phyloP scores from a whole-genome alignment of 768 basidiomycete genomes.

The Rhodosporidiobolus sp. region DNA sequence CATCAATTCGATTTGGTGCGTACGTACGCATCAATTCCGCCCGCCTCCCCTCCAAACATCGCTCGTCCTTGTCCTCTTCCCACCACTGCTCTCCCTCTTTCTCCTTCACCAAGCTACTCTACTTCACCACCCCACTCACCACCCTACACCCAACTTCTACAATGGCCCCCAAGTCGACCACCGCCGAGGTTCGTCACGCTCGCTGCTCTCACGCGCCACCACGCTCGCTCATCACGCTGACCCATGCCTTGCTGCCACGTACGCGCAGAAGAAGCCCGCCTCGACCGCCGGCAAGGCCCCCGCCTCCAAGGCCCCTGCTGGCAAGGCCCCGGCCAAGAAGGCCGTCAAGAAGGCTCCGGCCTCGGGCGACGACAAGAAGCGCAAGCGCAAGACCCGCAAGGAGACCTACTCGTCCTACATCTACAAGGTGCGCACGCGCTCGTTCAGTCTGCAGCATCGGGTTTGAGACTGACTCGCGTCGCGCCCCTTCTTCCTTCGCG shows the following conservation, averaged over 20 bases:
- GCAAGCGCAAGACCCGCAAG: slow-evolving; percentile 65
- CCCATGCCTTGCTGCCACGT: slow-evolving; percentile 39
- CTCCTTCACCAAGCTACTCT: neutral
- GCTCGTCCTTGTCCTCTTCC: too few species aligned
- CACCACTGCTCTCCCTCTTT: too few species aligned
- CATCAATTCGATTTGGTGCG: too few species aligned
- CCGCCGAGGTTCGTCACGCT: slow-evolving; percentile 24
- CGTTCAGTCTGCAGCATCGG: too few species aligned
- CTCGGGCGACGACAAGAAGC: slow-evolving; percentile 50
- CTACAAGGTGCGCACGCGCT: slow-evolving; percentile 58
- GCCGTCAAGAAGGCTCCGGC: slow-evolving; percentile 44
- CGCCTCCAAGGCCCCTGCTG: slow-evolving; percentile 42
- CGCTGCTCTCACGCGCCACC: neutral
- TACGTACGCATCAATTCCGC: too few species aligned
- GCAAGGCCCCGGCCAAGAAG: slow-evolving; percentile 43
- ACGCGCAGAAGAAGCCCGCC: slow-evolving; percentile 52
- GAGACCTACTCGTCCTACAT: slow-evolving; percentile 88
- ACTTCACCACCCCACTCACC: neutral
- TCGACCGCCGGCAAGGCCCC: slow-evolving; percentile 57
- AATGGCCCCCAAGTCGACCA: slow-evolving; percentile 37
- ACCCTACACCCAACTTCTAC: neutral
- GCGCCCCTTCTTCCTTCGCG: too few species aligned
- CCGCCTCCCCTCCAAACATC: neutral
- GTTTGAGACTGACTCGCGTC: too few species aligned
- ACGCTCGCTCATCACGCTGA: neutral